Evolutionary conservation across 805 yeast species (phyloP).

Genomic region (Candida vartiovaarae): DNA sequence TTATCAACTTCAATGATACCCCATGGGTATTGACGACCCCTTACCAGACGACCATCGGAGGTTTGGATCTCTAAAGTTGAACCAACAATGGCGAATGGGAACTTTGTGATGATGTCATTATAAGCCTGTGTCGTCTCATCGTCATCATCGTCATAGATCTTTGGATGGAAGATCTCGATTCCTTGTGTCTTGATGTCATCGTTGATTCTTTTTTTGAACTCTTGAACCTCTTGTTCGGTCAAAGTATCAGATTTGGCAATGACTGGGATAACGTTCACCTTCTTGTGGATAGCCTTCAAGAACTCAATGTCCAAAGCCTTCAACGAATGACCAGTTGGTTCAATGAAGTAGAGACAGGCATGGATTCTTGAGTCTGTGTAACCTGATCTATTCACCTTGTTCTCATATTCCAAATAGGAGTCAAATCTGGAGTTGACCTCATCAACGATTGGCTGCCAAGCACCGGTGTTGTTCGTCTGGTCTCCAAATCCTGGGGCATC

Average conservation of each 20-base stretch:
- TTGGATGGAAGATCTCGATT: slow-evolving; percentile 73
- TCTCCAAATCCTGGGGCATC: slow-evolving; percentile 96
- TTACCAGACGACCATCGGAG: slow-evolving; percentile 68
- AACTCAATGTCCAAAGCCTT: slow-evolving; percentile 84
- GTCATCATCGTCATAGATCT: slow-evolving; percentile 72
- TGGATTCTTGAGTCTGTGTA: slow-evolving; percentile 82
- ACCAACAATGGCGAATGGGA: slow-evolving; percentile 95
- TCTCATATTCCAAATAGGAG: slow-evolving; percentile 83
- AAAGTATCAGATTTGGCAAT: slow-evolving; percentile 93
- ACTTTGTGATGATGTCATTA: slow-evolving; percentile 54
- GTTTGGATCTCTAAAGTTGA: slow-evolving; percentile 66
- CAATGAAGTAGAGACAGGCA: slow-evolving; percentile 88
- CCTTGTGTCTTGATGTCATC: slow-evolving; percentile 71
- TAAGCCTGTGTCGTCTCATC: slow-evolving; percentile 70
- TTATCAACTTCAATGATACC: slow-evolving; percentile 94
- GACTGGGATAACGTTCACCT: slow-evolving; percentile 89
- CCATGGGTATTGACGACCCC: slow-evolving; percentile 97
- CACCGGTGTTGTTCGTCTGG: slow-evolving; percentile 65
- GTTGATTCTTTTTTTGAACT: slow-evolving; percentile 69
- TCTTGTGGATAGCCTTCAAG: slow-evolving; percentile 81
- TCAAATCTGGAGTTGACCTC: slow-evolving; percentile 86
- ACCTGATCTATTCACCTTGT: slow-evolving; percentile 65
- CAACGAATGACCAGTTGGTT: slow-evolving; percentile 94
- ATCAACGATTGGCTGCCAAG: slow-evolving; percentile 88
- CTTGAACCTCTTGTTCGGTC: slow-evolving; percentile 74